A percentile compares a stretch with the other conserved stretches of the same genome.
Conservation (phyloP, 2,329 filamentous ascomycete species). For the Onygenales sp. region DNA sequence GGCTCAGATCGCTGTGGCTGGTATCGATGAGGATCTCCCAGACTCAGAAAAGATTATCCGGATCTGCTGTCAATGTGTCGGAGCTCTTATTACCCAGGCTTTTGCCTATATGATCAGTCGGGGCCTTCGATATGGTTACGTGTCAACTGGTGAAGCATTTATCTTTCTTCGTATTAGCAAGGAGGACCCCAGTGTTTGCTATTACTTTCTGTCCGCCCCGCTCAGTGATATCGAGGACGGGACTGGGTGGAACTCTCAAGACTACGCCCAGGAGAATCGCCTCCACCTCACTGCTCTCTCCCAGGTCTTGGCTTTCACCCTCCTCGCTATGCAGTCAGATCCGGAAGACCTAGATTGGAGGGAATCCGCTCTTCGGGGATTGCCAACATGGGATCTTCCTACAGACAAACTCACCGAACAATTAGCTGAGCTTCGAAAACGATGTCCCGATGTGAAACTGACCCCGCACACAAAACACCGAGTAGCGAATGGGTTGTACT, state of each 20-base stretch:
- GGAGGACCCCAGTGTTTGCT: constrained; percentile 16
- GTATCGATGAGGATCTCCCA: constrained; percentile 13
- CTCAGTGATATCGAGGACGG: background rate
- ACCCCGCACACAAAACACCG: background rate
- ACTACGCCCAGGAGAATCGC: background rate
- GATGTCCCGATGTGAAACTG: background rate
- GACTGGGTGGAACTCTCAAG: background rate
- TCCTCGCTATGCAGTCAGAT: background rate
- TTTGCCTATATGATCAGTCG: constrained; percentile 42
- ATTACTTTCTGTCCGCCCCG: constrained; percentile 14
- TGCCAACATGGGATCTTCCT: background rate
- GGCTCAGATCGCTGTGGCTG: constrained; percentile 22
- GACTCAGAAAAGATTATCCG: constrained; percentile 25
- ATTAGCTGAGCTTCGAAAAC: background rate
- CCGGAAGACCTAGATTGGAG: background rate
- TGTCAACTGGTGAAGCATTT: constrained; percentile 35
- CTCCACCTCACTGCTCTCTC: background rate
- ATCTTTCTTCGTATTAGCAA: constrained; percentile 32
- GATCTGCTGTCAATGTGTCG: constrained; percentile 28
- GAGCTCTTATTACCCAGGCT: constrained; percentile 37
- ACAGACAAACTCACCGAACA: background rate
- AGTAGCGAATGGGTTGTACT: background rate
- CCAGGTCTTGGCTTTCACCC: constrained; percentile 1
- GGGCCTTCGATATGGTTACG: constrained; percentile 35
- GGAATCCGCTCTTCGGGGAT: background rate